Conservation (phyloP, 495 filamentous ascomycete species). For the Penicillium waksmanii region DNA sequence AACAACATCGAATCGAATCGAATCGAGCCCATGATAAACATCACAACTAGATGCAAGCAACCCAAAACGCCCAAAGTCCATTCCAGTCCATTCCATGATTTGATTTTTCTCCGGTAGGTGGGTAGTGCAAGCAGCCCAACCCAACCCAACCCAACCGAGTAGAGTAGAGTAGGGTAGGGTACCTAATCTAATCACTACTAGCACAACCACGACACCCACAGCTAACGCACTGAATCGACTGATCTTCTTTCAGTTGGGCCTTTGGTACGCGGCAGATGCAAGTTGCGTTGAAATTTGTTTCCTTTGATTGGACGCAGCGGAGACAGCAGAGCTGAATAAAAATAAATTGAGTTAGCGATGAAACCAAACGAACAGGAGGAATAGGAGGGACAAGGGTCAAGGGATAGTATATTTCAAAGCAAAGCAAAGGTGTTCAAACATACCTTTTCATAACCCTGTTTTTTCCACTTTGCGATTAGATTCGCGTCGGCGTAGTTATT, state of each 20-base stretch:
- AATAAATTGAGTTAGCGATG: not conserved
- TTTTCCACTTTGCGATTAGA: conserved; percentile 99
- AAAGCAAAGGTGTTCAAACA: too few relatives aligned
- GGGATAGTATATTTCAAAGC: too few relatives aligned
- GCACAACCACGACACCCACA: conserved; percentile 94
- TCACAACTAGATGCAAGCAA: too few relatives aligned
- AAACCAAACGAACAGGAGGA: too few relatives aligned
- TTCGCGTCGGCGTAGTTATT: conserved; percentile 93
- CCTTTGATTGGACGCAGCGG: conserved; percentile 96
- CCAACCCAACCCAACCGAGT: not conserved
- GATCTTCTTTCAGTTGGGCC: conserved; percentile 86
- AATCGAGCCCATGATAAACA: too few relatives aligned
- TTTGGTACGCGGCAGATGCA: conserved; percentile 97
- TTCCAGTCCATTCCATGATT: too few relatives aligned
- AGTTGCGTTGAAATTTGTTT: conserved; percentile 97
- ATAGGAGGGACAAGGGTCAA: too few relatives aligned
- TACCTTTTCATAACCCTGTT: conserved; percentile 98
- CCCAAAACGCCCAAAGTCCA: too few relatives aligned
- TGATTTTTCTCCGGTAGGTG: too few relatives aligned
- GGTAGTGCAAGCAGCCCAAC: too few relatives aligned
- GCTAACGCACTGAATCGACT: conserved; percentile 90
- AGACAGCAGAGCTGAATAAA: conserved; percentile 78
- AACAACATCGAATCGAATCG: too few relatives aligned
- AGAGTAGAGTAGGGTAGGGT: not conserved
- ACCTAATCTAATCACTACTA: conserved; percentile 71